Conservation (phyloP, 2,329 filamentous ascomycete species). For the Pseudogymnoascus pannorum region DNA sequence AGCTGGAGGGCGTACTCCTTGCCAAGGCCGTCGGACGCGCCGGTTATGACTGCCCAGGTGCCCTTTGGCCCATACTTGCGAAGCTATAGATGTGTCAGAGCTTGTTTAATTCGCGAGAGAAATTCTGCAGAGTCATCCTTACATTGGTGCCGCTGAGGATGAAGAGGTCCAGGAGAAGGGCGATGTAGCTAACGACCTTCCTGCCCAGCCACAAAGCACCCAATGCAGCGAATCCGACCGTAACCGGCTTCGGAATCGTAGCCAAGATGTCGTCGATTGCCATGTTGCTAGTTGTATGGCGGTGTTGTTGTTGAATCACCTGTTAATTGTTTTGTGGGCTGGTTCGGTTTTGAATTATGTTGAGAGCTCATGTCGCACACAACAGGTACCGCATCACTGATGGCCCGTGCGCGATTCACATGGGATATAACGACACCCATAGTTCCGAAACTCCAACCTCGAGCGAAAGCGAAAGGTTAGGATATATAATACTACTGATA, state of each 20-base stretch:
- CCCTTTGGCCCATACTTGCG: slow-evolving; percentile 85
- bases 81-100: slow-evolving; percentile 42
- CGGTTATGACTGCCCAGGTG: slow-evolving; percentile 90
- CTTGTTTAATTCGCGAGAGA: not conserved
- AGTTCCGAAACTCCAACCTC: no score
- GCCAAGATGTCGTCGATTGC: slow-evolving; percentile 28
- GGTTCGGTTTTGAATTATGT: not conserved
- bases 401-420: not conserved
- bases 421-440: not conserved
- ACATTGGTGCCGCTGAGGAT: slow-evolving; percentile 58
- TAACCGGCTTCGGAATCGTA: slow-evolving; percentile 37
- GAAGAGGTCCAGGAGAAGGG: slow-evolving; percentile 60
- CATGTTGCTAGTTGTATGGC: slow-evolving; percentile 4
- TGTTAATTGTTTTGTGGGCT: not conserved
- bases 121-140: slow-evolving; percentile 25
- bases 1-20: slow-evolving; percentile 94
- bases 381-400: not conserved
- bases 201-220: slow-evolving; percentile 53
- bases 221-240: slow-evolving; percentile 36
- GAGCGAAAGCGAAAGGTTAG: no score
- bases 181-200: slow-evolving; percentile 51
- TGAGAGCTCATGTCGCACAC: not conserved
- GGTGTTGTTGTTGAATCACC: not conserved
- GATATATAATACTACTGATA: no score
- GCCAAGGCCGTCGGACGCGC: slow-evolving; percentile 91